Evolutionary conservation across 2,329 filamentous ascomycete species (phyloP).

Genomic region (Ascosphaera acerosa): DNA sequence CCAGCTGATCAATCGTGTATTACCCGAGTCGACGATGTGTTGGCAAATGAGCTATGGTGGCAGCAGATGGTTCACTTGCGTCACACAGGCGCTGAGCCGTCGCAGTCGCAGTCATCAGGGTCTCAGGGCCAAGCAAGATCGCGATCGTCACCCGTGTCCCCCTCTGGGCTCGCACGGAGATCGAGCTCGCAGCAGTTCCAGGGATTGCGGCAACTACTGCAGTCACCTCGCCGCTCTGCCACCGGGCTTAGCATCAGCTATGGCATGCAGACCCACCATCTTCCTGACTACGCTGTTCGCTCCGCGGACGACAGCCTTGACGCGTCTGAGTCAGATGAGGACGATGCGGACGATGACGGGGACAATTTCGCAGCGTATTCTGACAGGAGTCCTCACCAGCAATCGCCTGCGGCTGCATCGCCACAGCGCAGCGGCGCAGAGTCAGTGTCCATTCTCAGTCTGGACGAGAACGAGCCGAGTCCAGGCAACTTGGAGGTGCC

Average conservation of each 20-base stretch:
- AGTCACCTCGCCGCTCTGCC: constrained; percentile 24
- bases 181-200: constrained; percentile 1
- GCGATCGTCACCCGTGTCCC: too few relatives aligned
- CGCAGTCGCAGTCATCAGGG: too few relatives aligned
- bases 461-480: too few relatives aligned
- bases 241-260: constrained; percentile 35
- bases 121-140: too few relatives aligned
- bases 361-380: constrained; percentile 18
- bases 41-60: constrained; percentile 64
- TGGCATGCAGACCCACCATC: constrained; percentile 49
- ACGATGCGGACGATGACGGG: constrained; percentile 18
- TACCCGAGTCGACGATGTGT: constrained; percentile 35
- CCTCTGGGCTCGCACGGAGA: too few relatives aligned
- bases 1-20: constrained; percentile 29
- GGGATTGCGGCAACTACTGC: constrained; percentile 28
- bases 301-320: constrained; percentile 19
- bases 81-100: neutral
- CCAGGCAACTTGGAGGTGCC: too few relatives aligned
- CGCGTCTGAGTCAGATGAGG: constrained; percentile 5
- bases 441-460: too few relatives aligned
- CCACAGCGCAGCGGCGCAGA: too few relatives aligned
- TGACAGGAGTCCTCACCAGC: constrained; percentile 4
- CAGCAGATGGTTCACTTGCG: constrained; percentile 31
- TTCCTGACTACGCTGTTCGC: constrained; percentile 36
- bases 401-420: neutral